Evolutionary conservation across 805 yeast species (phyloP).

Genomic region (Pichia occidentalis): DNA sequence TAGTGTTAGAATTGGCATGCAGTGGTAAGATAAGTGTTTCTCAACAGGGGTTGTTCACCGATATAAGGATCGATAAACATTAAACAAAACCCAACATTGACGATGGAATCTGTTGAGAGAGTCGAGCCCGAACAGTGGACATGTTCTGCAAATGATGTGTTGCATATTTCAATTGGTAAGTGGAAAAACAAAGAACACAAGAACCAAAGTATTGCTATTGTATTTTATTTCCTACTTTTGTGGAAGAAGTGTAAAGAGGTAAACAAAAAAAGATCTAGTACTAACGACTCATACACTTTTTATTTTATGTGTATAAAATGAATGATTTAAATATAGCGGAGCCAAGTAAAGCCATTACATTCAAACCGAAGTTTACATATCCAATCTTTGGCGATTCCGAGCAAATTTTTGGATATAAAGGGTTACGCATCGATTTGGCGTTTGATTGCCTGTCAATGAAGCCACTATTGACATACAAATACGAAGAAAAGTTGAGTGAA

Average conservation of each 20-base stretch:
- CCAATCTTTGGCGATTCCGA: constrained; percentile 93
- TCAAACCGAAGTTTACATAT: constrained; percentile 79
- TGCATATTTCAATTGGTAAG: constrained; percentile 42
- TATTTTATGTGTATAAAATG: no score
- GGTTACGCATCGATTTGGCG: constrained; percentile 55
- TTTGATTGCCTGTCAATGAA: constrained; percentile 70
- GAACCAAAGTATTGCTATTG: no score
- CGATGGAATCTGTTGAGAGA: background rate
- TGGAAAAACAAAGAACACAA: no score
- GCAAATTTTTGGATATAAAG: constrained; percentile 76
- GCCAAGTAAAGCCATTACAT: constrained; percentile 51
- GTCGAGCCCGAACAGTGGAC: constrained; percentile 53
- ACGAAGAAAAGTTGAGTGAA: constrained; percentile 44
- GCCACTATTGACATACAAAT: constrained; percentile 64
- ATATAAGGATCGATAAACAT: background rate
- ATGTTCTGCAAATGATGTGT: constrained; percentile 58
- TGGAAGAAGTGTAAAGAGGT: no score
- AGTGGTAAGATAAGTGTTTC: background rate
- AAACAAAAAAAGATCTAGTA: no score
- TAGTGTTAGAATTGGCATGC: constrained; percentile 2
- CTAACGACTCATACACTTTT: no score
- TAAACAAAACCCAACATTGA: no score
- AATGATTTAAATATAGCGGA: constrained; percentile 34
- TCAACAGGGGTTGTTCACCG: constrained; percentile 1
- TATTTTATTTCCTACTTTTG: background rate